Evolutionary conservation across 108 stramenopile species (phyloP), one percentile per base, ranked within the genome.

Genomic region (Tribonema minus): DNA sequence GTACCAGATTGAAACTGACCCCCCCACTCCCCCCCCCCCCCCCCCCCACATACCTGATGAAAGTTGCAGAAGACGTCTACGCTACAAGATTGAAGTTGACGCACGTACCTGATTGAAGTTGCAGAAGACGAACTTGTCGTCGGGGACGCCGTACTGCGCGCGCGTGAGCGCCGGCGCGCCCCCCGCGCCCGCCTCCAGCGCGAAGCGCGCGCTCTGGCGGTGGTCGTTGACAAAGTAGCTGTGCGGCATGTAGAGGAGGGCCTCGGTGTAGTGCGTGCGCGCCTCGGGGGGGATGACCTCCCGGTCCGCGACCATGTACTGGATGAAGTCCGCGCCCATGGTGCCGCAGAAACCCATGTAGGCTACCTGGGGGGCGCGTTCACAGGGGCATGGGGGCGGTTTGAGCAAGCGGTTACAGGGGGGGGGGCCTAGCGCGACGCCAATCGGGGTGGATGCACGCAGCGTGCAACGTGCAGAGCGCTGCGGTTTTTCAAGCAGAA

Each of bases 191-290:
- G 39, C 39, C 39, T 39, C 39, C 64, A 62, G 74, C 25, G 78
- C 71, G 58, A 80, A n/a, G n/a, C n/a, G n/a, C n/a, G n/a, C n/a
- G n/a, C n/a, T n/a, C 76, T 87, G 78, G 59, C 80, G 83, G 73
- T 94, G 93, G 71, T 89, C 88, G 69, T 92, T 92, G 37, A 92
- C 92, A 82, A 94, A 91, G 81, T 92, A 92, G 60, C 84, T 89
- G 75, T 92, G 91, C 29, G 93, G 93, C 89, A 94, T 89, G 72
- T 70, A 87, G 29, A 93, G 64, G 58, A 91, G 71, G 31, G 67
- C 80, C 76, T 91, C 92, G 1, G 85, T 62, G 85, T 93, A 93
- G 66, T 89, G 68, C 6, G 71, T 34, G n/a, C 90, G 86, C 60
- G 64, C 75, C 15, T 82, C 79, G 20, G 29, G 66, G 12, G 83